phyloP scores from a whole-genome alignment of 2,329 filamentous ascomycete genomes.

The Fusarium torreyae region DNA sequence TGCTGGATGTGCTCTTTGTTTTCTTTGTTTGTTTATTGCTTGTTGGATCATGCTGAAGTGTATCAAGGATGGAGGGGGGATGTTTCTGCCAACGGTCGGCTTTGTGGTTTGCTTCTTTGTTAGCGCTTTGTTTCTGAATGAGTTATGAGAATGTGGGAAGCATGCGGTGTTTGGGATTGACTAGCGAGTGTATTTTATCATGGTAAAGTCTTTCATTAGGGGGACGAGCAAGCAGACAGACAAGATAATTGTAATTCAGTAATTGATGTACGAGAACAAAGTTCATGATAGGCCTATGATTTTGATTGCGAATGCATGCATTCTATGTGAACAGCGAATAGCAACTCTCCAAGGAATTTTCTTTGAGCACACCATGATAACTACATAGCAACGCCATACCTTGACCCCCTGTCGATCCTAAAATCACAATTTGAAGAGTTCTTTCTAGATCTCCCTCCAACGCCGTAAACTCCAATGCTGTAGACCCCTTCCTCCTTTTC shows the following conservation, averaged over 20 bases:
- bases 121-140: conserved; percentile 16
- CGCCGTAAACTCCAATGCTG: conserved; percentile 45
- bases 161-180: conserved; percentile 4
- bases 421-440: conserved; percentile 11
- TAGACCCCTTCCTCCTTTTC: background rate
- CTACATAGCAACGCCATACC: conserved; percentile 9
- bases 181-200: conserved; percentile 11
- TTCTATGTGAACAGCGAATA: background rate
- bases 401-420: conserved; percentile 7
- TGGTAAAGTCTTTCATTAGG: background rate
- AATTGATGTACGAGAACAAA: background rate
- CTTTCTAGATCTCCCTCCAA: conserved; percentile 21
- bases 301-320: background rate
- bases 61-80: conserved; percentile 12
- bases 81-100: conserved; percentile 14
- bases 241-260: background rate
- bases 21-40: background rate
- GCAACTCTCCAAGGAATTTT: background rate
- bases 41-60: conserved; percentile 13
- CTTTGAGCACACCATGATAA: background rate
- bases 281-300: background rate
- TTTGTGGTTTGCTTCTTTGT: conserved; percentile 12
- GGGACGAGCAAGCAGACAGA: background rate
- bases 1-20: conserved; percentile 12
- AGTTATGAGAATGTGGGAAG: conserved; percentile 1